Percentiles rank a stretch among this genome's conserved stretches.
Evolutionary conservation across 2,329 filamentous ascomycete species (phyloP).

Genomic region (Calonectria fujianensis): DNA sequence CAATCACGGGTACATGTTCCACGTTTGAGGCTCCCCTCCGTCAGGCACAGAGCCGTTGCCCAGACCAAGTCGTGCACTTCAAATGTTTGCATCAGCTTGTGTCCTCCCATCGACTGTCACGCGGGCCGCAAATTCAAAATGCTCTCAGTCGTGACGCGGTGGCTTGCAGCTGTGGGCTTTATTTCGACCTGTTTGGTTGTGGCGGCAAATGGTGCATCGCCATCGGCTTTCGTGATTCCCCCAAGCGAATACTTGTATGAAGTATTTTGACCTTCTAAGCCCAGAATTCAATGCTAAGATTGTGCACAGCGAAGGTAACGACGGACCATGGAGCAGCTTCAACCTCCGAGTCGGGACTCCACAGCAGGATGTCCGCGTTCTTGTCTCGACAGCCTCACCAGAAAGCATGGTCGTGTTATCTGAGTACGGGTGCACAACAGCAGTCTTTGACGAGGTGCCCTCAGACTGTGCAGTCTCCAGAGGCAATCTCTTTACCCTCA

Average conservation of each 20-base stretch:
- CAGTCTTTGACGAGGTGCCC: conserved; percentile 15
- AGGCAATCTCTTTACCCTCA: conserved; percentile 14
- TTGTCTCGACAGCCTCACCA: conserved; percentile 25
- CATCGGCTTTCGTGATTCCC: conserved; percentile 11
- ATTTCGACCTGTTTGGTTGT: background rate
- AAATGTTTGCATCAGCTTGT: background rate
- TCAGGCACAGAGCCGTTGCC: background rate
- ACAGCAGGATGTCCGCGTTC: conserved; percentile 23
- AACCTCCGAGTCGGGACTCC: conserved; percentile 30
- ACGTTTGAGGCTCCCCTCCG: background rate
- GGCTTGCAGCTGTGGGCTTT: background rate
- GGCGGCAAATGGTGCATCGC: background rate
- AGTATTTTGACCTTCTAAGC: no score
- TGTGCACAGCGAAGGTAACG: conserved; percentile 23
- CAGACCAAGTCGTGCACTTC: background rate
- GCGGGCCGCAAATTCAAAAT: background rate
- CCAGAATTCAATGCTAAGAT: background rate
- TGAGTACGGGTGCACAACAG: conserved; percentile 18
- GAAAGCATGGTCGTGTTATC: conserved; percentile 17
- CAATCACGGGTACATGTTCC: background rate
- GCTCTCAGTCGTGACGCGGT: background rate
- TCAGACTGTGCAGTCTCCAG: conserved; percentile 28
- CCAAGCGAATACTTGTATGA: conserved; percentile 31
- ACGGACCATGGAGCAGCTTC: conserved; percentile 30
- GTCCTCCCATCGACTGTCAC: background rate